Conservation (phyloP, 148 eudicot species). For the Spergularia marina region DNA sequence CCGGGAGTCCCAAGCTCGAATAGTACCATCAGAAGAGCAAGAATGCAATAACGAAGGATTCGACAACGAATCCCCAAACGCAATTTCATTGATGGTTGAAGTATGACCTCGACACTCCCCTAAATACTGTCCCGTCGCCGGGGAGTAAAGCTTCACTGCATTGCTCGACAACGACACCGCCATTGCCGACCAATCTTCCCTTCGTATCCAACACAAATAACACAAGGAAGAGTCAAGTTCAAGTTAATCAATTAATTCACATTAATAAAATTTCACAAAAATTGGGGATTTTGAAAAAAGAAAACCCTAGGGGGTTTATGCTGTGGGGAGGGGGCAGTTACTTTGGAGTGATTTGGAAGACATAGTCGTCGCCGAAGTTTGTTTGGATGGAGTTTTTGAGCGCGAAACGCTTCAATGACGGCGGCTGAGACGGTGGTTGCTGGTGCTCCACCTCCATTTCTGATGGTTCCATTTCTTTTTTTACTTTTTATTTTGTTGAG, state of each 20-base stretch:
- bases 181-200: constrained; percentile 89
- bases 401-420: constrained; percentile 48
- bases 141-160: constrained; percentile 72
- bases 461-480: constrained; percentile 35
- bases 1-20: constrained; percentile 89
- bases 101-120: constrained; percentile 77
- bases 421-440: neutral
- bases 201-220: constrained; percentile 23
- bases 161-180: constrained; percentile 87
- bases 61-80: constrained; percentile 45
- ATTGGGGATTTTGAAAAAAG: neutral
- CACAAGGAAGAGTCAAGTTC: neutral
- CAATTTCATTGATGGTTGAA: constrained; percentile 60
- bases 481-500: no score
- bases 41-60: constrained; percentile 52
- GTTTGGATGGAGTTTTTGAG: constrained; percentile 80
- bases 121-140: constrained; percentile 64
- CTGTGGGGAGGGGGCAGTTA: constrained; percentile 7
- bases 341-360: constrained; percentile 80
- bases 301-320: neutral
- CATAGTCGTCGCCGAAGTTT: constrained; percentile 85
- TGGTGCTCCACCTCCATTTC: constrained; percentile 63
- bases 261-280: no score
- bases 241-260: neutral
- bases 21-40: constrained; percentile 74